Conservation (phyloP, 805 yeast species). For the Yarrowia osloensis region DNA sequence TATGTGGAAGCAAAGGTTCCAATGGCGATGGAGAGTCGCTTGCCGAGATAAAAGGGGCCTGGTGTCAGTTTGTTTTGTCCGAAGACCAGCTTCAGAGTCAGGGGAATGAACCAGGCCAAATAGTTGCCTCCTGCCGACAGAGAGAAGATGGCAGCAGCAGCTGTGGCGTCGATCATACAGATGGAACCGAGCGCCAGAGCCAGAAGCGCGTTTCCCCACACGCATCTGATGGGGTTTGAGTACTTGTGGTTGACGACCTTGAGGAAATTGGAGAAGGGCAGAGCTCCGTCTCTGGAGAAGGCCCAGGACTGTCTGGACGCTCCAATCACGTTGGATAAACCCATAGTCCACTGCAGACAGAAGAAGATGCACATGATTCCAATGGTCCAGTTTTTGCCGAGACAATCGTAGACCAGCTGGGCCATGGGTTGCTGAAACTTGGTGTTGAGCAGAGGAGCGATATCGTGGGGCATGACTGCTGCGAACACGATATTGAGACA, state of each 20-base stretch:
- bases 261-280: conserved; percentile 59
- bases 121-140: conserved; percentile 63
- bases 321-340: conserved; percentile 62
- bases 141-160: conserved; percentile 67
- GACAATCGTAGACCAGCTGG: conserved; percentile 60
- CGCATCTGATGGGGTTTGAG: conserved; percentile 68
- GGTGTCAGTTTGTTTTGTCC: conserved; percentile 57
- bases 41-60: conserved; percentile 68
- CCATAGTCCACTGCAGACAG: conserved; percentile 65
- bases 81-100: conserved; percentile 52
- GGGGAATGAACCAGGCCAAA: conserved; percentile 66
- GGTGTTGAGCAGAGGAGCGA: conserved; percentile 47
- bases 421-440: conserved; percentile 64
- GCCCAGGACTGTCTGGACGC: conserved; percentile 74
- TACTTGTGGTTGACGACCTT: conserved; percentile 57
- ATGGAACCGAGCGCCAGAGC: conserved; percentile 58
- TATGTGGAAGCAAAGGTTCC: conserved; percentile 53
- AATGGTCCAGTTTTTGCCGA: conserved; percentile 66
- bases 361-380: conserved; percentile 62
- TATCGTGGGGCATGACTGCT: conserved; percentile 54
- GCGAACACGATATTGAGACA: conserved; percentile 54
- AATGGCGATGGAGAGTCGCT: conserved; percentile 47
- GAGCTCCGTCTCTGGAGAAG: conserved; percentile 70
- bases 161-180: conserved; percentile 58
- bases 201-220: conserved; percentile 53